These are phyloP conservation scores for Sporothrix euskadiensis DNA, from an alignment of 2,329 filamentous ascomycete genomes.

Conservation along the genomic window DNA sequence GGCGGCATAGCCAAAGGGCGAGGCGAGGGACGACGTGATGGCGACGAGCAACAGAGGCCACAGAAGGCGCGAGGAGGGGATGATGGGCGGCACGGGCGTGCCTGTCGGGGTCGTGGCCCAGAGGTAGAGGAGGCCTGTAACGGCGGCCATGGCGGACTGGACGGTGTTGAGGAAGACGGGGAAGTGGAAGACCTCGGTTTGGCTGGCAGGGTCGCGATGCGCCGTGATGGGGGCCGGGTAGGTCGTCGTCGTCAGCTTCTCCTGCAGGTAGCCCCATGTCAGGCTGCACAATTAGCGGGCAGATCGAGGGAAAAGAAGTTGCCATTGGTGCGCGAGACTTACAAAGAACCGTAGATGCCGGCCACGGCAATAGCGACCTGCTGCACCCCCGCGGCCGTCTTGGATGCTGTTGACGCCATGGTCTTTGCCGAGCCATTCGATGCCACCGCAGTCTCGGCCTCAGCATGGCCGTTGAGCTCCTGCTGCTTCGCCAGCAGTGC, in stretches of 20 bases:
- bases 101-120: constrained; percentile 59
- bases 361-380: constrained; percentile 85
- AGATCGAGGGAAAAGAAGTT: background rate
- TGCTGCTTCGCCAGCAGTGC: constrained; percentile 32
- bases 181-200: constrained; percentile 78
- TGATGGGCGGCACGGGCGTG: constrained; percentile 61
- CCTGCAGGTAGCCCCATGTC: constrained; percentile 95
- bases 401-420: constrained; percentile 30
- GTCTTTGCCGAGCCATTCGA: constrained; percentile 39
- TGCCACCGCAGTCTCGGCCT: constrained; percentile 34
- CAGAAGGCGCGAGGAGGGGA: constrained; percentile 74
- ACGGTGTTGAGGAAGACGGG: constrained; percentile 95
- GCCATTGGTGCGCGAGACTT: constrained; percentile 40
- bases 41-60: constrained; percentile 80
- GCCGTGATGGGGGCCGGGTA: constrained; percentile 59
- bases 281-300: constrained; percentile 56
- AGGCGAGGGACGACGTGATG: constrained; percentile 82
- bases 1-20: constrained; percentile 92
- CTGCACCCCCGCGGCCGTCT: constrained; percentile 54
- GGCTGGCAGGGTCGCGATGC: constrained; percentile 46
- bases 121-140: constrained; percentile 81
- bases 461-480: constrained; percentile 27
- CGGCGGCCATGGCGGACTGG: constrained; percentile 84
- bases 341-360: constrained; percentile 98
- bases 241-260: constrained; percentile 90